Evolutionary conservation across 2,329 filamentous ascomycete genomes (phyloP).

Genomic region (Aspergillus sp.): DNA sequence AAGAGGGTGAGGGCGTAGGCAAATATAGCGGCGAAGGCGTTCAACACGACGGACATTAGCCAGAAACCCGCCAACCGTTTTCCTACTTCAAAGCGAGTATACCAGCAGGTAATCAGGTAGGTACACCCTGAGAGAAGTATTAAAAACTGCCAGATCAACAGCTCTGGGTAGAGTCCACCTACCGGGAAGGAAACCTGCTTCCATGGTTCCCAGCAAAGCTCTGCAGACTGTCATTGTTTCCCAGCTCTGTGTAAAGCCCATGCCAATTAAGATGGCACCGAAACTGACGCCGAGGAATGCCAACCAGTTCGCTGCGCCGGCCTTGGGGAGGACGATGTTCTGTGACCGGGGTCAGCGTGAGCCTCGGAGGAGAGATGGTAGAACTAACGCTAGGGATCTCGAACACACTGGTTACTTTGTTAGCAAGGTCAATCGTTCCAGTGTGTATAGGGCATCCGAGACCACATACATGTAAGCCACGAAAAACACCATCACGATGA

Average conservation of each 20-base stretch:
- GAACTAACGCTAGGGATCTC: conserved; percentile 13
- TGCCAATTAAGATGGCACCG: conserved; percentile 25
- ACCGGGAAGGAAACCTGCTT: conserved; percentile 31
- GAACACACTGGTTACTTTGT: conserved; percentile 4
- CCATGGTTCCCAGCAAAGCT: conserved; percentile 25
- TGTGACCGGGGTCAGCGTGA: conserved; percentile 2
- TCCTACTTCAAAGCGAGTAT: conserved; percentile 36
- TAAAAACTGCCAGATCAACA: too few relatives aligned
- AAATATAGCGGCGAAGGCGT: conserved; percentile 35
- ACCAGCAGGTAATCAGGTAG: conserved; percentile 37
- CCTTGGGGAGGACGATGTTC: conserved; percentile 27
- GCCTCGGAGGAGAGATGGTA: neutral
- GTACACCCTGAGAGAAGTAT: conserved; percentile 26
- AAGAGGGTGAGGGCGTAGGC: conserved; percentile 36
- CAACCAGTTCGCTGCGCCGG: conserved; percentile 27
- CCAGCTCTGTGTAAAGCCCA: conserved; percentile 34
- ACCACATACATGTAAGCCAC: conserved; percentile 25
- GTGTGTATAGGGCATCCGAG: neutral
- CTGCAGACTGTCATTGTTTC: conserved; percentile 30
- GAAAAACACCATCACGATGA: conserved; percentile 29
- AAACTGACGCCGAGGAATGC: conserved; percentile 25
- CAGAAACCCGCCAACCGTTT: conserved; percentile 25
- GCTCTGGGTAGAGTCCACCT: neutral
- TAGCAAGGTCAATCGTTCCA: neutral
- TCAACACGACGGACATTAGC: conserved; percentile 19